A percentile compares a stretch with the other conserved stretches of the same genome.
These are phyloP conservation scores for Sordariomycetes sp. DNA, from an alignment of 2,329 filamentous ascomycete genomes.

Conservation along the genomic window DNA sequence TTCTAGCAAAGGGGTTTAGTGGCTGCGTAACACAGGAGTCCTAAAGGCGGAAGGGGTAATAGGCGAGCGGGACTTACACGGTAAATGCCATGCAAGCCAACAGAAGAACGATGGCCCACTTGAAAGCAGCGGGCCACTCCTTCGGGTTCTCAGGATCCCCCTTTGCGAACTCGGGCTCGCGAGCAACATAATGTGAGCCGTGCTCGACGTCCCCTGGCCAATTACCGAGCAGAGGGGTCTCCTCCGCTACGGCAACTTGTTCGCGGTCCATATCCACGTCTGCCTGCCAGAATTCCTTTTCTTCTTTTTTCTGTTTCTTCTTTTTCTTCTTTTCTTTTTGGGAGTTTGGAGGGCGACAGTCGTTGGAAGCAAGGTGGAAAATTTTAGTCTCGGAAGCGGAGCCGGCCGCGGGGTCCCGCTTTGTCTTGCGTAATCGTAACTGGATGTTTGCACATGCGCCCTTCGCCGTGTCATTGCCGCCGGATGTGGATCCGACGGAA, in stretches of 20 bases:
- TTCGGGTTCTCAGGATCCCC: constrained; percentile 9
- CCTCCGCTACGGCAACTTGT: not conserved
- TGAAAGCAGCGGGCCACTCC: constrained; percentile 3
- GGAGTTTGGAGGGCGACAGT: too few relatives aligned
- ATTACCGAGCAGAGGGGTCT: not conserved
- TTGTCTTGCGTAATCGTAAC: too few relatives aligned
- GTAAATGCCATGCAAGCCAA: constrained; percentile 3
- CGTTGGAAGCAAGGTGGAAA: too few relatives aligned
- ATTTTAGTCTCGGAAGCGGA: too few relatives aligned
- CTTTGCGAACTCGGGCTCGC: constrained; percentile 7
- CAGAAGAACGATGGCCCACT: constrained; percentile 5
- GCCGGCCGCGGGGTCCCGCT: too few relatives aligned
- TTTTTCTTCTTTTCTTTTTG: too few relatives aligned
- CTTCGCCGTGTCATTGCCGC: too few relatives aligned
- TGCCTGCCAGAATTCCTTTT: too few relatives aligned
- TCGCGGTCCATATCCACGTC: not conserved
- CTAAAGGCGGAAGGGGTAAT: not conserved
- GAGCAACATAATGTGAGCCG: not conserved
- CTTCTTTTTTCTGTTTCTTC: too few relatives aligned
- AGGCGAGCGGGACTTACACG: not conserved
- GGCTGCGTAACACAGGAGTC: not conserved
- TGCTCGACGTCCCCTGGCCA: not conserved
- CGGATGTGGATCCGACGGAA: too few relatives aligned
- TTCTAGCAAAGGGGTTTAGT: constrained; percentile 21
- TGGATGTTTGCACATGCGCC: too few relatives aligned